Percentiles rank a stretch among this genome's conserved stretches.
These are phyloP conservation scores for Tarenaya hassleriana DNA, from an alignment of 345 rosid genomes.

Conservation along the genomic window DNA sequence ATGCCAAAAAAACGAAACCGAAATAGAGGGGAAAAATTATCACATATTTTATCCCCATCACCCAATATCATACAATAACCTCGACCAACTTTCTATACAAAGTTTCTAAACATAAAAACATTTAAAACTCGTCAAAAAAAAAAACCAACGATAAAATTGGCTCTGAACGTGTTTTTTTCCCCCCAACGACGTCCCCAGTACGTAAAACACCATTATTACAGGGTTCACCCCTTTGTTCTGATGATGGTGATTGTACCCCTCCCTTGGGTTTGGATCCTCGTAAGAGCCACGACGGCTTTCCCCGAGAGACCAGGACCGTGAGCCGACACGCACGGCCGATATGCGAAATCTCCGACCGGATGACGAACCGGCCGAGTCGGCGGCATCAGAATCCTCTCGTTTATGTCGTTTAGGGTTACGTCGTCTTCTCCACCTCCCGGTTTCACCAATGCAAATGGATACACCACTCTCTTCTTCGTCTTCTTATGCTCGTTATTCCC, in stretches of 20 bases:
- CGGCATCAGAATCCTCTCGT: conserved; percentile 71
- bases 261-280: conserved; percentile 87
- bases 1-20: conserved; percentile 10
- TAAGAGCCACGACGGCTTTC: conserved; percentile 86
- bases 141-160: conserved; percentile 21
- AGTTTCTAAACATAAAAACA: no score
- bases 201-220: conserved; percentile 8
- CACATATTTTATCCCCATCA: not conserved
- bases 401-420: conserved; percentile 74
- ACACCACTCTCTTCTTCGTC: conserved; percentile 58
- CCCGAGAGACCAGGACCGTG: conserved; percentile 84
- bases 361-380: conserved; percentile 85
- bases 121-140: not conserved
- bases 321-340: conserved; percentile 58
- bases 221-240: conserved; percentile 71
- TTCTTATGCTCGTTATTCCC: conserved; percentile 13
- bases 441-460: conserved; percentile 93
- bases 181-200: conserved; percentile 15
- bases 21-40: conserved; percentile 3
- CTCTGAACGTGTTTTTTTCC: conserved; percentile 13
- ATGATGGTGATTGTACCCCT: conserved; percentile 95
- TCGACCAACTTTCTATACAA: no score
- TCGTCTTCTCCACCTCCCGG: conserved; percentile 88
- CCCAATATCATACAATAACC: no score
- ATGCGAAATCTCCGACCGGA: conserved; percentile 91